Conservation (phyloP, 108 stramenopile species). For the Cyclostephanos invisitatus region DNA sequence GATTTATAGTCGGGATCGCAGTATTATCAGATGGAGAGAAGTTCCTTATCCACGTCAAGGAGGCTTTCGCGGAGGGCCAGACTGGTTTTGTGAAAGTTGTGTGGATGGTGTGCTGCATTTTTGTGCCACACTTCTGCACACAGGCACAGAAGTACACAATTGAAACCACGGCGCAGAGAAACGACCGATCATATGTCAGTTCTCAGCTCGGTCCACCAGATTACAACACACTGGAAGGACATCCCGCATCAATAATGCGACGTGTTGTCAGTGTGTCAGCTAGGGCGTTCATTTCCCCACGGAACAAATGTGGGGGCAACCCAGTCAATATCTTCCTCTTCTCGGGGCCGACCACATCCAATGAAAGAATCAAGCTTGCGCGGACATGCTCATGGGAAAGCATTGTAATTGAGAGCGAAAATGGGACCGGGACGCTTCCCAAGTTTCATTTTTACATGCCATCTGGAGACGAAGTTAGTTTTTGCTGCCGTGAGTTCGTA, state of each 20-base stretch:
- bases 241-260: not conserved
- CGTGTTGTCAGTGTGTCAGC: constrained; percentile 2
- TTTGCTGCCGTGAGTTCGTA: constrained; percentile 54
- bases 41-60: no score
- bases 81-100: no score
- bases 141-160: no score
- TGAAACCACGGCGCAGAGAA: no score
- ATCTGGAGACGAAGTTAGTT: constrained; percentile 67
- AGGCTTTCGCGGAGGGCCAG: no score
- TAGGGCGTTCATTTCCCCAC: constrained; percentile 6
- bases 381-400: constrained; percentile 67
- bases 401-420: constrained; percentile 46
- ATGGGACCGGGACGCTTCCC: constrained; percentile 11
- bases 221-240: no score
- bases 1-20: no score
- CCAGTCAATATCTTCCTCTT: constrained; percentile 5
- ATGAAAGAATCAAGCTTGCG: constrained; percentile 48
- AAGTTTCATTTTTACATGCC: constrained; percentile 71
- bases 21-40: no score
- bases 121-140: no score
- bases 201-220: no score
- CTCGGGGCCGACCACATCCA: constrained; percentile 19
- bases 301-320: constrained; percentile 7
- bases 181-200: no score
- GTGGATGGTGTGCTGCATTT: no score